Conservation (phyloP, 1,284 basidiomycete genomes). For the Erythrobasidium hasegawianum region DNA sequence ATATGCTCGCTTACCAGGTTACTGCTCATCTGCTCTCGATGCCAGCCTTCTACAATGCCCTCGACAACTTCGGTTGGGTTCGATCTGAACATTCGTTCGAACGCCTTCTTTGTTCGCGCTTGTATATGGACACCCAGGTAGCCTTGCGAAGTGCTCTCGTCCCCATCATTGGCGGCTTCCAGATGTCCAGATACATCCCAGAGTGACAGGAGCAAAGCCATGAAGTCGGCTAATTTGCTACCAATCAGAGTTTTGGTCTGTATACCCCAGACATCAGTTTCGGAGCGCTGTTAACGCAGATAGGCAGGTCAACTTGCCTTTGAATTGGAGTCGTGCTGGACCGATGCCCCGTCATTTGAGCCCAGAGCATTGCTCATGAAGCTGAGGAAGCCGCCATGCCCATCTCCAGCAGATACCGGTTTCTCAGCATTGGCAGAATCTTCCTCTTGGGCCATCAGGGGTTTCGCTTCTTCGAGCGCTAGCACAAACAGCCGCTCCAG, state of each 20-base stretch:
- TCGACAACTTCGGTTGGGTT: slow-evolving; percentile 78
- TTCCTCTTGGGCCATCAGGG: slow-evolving; percentile 50
- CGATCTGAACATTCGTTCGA: slow-evolving; percentile 80
- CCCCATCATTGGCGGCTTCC: slow-evolving; percentile 40
- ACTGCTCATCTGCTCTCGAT: neutral
- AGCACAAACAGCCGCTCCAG: slow-evolving; percentile 70
- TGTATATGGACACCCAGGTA: slow-evolving; percentile 62
- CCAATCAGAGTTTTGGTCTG: slow-evolving; percentile 37
- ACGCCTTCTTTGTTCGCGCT: slow-evolving; percentile 64
- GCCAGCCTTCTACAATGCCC: slow-evolving; percentile 75
- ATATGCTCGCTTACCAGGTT: slow-evolving; percentile 14
- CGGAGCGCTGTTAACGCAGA: too few relatives aligned
- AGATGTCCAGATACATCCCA: slow-evolving; percentile 42
- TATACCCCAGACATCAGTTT: neutral
- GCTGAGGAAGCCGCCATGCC: slow-evolving; percentile 52
- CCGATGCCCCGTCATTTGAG: slow-evolving; percentile 35
- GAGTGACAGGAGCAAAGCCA: slow-evolving; percentile 41
- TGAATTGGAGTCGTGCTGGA: neutral
- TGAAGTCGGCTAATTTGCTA: slow-evolving; percentile 35
- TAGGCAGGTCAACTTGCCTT: too few relatives aligned
- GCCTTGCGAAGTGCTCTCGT: slow-evolving; percentile 59
- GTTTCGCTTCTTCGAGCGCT: slow-evolving; percentile 52
- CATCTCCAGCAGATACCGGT: slow-evolving; percentile 49
- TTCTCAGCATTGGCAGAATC: slow-evolving; percentile 45
- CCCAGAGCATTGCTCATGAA: slow-evolving; percentile 52